Conservation (phyloP, 2,329 filamentous ascomycete genomes). For the Fusarium siculi region DNA sequence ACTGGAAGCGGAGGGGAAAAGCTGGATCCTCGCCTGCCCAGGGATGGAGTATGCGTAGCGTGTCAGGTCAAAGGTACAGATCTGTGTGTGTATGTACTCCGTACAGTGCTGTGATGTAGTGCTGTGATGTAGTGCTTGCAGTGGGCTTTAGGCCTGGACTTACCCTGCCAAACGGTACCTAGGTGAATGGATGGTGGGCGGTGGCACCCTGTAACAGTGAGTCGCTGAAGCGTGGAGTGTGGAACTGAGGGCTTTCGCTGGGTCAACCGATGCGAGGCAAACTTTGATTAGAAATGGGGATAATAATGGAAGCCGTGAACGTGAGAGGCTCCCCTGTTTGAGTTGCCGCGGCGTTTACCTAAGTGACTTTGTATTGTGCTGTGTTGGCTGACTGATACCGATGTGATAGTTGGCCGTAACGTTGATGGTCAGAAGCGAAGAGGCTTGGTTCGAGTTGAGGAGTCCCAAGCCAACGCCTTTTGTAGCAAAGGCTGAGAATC, state of each 20-base stretch:
- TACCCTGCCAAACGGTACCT: neutral
- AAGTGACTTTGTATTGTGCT: neutral
- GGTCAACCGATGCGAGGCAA: conserved; percentile 43
- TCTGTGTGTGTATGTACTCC: neutral
- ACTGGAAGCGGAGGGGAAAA: conserved; percentile 36
- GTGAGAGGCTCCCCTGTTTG: conserved; percentile 1
- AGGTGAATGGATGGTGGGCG: conserved; percentile 1
- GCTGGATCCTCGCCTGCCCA: conserved; percentile 35
- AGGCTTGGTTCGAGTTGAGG: conserved; percentile 15
- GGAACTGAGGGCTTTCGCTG: conserved; percentile 44
- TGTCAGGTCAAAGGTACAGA: conserved; percentile 16
- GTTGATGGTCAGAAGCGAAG: neutral
- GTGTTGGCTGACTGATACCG: conserved; percentile 12
- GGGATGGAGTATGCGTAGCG: conserved; percentile 31
- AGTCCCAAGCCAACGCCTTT: conserved; percentile 14
- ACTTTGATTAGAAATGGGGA: conserved; percentile 39
- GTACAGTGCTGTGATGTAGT: conserved; percentile 10
- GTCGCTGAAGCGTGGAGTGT: conserved; percentile 32
- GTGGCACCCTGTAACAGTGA: conserved; percentile 27
- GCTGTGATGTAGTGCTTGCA: conserved; percentile 24
- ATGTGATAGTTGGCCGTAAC: conserved; percentile 3
- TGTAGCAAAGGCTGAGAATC: conserved; percentile 7
- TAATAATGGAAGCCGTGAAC: neutral
- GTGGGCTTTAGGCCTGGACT: conserved; percentile 18
- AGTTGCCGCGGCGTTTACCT: neutral